Percentiles rank a stretch among this genome's conserved stretches.
These are phyloP conservation scores for Pythium scleroteichum DNA, from an alignment of 352 stramenopile species.

Conservation along the genomic window DNA sequence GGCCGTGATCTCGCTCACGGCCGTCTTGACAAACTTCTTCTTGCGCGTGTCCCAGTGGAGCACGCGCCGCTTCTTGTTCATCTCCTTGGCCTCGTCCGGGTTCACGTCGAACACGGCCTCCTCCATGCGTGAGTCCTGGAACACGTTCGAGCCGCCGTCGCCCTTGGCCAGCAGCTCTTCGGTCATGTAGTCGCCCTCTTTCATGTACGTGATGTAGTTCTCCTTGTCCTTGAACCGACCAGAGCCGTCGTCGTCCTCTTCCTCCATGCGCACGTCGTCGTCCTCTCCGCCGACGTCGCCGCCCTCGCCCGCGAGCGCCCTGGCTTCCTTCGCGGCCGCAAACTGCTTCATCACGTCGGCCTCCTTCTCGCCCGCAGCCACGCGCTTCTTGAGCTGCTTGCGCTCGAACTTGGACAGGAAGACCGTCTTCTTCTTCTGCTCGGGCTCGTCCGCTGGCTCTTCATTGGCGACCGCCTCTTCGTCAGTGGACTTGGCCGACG, in stretches of 20 bases:
- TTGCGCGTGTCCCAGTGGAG: constrained; percentile 99
- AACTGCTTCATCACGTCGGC: constrained; percentile 74
- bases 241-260: constrained; percentile 10
- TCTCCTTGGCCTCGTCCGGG: constrained; percentile 96
- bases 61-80: constrained; percentile 98
- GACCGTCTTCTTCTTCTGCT: constrained; percentile 60
- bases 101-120: constrained; percentile 98
- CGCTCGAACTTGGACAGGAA: constrained; percentile 94
- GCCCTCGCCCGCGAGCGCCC: constrained; percentile 1
- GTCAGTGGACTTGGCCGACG: background rate
- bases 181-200: constrained; percentile 72
- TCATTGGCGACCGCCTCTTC: background rate
- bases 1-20: constrained; percentile 86
- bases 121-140: constrained; percentile 89
- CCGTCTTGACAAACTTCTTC: constrained; percentile 95
- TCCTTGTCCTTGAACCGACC: constrained; percentile 74
- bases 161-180: constrained; percentile 76
- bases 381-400: constrained; percentile 93
- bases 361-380: constrained; percentile 71
- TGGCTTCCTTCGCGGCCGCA: constrained; percentile 43
- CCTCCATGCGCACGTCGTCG: constrained; percentile 22
- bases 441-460: constrained; percentile 9
- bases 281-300: constrained; percentile 32
- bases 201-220: constrained; percentile 87
- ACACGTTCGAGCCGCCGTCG: constrained; percentile 78